Evolutionary conservation across 1,284 basidiomycete genomes (phyloP).

Genomic region (Trametes pubescens): DNA sequence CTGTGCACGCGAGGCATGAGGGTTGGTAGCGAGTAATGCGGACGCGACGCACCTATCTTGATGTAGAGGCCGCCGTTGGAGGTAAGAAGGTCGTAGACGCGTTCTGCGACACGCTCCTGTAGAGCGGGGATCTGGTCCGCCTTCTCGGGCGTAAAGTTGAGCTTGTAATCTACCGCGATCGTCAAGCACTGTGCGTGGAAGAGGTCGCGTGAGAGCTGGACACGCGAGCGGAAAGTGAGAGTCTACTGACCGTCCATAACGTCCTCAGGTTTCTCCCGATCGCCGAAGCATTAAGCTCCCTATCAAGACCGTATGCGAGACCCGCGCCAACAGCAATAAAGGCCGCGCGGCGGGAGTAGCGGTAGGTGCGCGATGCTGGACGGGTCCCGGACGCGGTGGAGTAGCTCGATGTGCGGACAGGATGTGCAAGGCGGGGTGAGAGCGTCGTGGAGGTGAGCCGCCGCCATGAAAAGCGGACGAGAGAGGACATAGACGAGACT

Average conservation of each 20-base stretch:
- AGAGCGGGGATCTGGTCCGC: slow-evolving; percentile 76
- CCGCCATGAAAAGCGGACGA: not conserved
- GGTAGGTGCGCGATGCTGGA: slow-evolving; percentile 15
- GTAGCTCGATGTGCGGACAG: not conserved
- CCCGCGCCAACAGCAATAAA: slow-evolving; percentile 52
- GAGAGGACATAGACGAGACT: not conserved
- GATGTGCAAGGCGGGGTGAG: not conserved
- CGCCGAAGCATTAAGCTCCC: slow-evolving; percentile 72
- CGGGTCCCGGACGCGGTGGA: not conserved
- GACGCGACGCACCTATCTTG: slow-evolving; percentile 73
- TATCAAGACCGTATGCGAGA: slow-evolving; percentile 61
- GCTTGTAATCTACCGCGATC: slow-evolving; percentile 83
- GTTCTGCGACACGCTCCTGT: slow-evolving; percentile 83
- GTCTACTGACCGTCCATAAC: slow-evolving; percentile 61
- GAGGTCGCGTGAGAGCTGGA: not conserved
- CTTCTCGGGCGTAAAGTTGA: slow-evolving; percentile 79
- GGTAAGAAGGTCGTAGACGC: slow-evolving; percentile 79
- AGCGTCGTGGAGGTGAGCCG: not conserved
- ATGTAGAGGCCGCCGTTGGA: slow-evolving; percentile 89
- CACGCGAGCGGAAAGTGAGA: not conserved
- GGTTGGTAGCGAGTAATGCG: not conserved
- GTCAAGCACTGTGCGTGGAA: slow-evolving; percentile 58
- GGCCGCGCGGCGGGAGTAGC: slow-evolving; percentile 34
- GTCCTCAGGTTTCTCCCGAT: slow-evolving; percentile 71
- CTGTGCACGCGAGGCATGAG: slow-evolving; percentile 39